Conservation (phyloP, 768 basidiomycete species). For the Psilocybe tampanensis region DNA sequence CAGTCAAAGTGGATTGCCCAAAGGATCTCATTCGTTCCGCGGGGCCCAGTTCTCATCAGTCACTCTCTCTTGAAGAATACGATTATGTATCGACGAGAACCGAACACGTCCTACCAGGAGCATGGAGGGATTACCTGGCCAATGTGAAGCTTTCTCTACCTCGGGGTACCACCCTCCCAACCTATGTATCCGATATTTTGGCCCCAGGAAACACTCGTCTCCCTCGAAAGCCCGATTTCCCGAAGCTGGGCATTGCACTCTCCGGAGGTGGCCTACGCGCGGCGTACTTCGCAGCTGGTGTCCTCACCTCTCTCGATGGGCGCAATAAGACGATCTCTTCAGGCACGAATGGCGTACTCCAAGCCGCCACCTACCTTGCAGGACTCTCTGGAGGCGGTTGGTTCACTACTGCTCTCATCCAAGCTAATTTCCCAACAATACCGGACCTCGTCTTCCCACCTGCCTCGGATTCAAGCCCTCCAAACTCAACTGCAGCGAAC, state of each 20-base stretch:
- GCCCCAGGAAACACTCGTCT: slow-evolving; percentile 1
- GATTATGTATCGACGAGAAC: neutral
- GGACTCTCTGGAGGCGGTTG: slow-evolving; percentile 49
- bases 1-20: slow-evolving; percentile 7
- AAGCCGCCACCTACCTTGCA: slow-evolving; percentile 52
- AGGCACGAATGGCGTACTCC: slow-evolving; percentile 54
- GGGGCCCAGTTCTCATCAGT: neutral
- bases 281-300: slow-evolving; percentile 54
- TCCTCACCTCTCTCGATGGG: slow-evolving; percentile 51
- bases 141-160: slow-evolving; percentile 5
- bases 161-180: neutral
- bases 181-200: slow-evolving; percentile 11
- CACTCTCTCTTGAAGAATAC: slow-evolving; percentile 1
- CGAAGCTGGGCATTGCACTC: slow-evolving; percentile 49
- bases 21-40: neutral
- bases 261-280: slow-evolving; percentile 64
- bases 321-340: slow-evolving; percentile 44
- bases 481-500: neutral
- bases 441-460: slow-evolving; percentile 9
- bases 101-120: neutral
- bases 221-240: slow-evolving; percentile 16
- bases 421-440: slow-evolving; percentile 11
- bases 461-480: neutral
- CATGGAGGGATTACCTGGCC: slow-evolving; percentile 2
- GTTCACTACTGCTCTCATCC: slow-evolving; percentile 12